These are phyloP conservation scores for Sclerotinia sclerotiorum DNA, from an alignment of 2,329 filamentous ascomycete genomes.

Conservation along the genomic window DNA sequence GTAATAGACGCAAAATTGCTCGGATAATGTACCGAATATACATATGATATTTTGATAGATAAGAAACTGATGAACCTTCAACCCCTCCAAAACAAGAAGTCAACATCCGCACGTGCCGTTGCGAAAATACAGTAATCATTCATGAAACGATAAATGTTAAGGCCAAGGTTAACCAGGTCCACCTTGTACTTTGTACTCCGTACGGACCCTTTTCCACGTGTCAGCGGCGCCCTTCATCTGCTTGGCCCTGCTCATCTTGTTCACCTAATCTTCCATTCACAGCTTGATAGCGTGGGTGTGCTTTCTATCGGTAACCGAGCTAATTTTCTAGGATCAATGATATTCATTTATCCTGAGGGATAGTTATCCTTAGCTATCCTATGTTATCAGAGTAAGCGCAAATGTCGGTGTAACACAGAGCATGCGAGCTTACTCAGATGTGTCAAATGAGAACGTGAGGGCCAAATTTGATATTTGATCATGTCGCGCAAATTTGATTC, in stretches of 20 bases:
- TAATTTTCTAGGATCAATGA: background rate
- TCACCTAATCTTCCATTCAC: background rate
- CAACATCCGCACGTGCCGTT: background rate
- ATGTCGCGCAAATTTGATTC: constrained; percentile 9
- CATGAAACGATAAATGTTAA: background rate
- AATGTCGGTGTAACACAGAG: constrained; percentile 24
- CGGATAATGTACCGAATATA: background rate
- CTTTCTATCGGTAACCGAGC: constrained; percentile 1
- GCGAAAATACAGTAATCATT: background rate
- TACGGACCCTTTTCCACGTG: constrained; percentile 19
- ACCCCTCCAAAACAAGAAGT: background rate
- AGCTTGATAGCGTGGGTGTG: background rate
- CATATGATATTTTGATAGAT: constrained; percentile 1
- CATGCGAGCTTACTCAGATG: constrained; percentile 18
- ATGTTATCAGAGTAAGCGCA: constrained; percentile 13
- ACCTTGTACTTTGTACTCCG: constrained; percentile 14
- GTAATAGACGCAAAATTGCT: background rate
- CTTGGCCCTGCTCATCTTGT: background rate
- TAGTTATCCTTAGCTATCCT: background rate
- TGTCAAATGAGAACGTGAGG: constrained; percentile 14
- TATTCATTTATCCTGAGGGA: background rate
- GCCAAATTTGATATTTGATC: constrained; percentile 6
- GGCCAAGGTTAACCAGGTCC: background rate
- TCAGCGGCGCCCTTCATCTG: constrained; percentile 3
- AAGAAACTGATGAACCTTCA: constrained; percentile 10